These are phyloP conservation scores for Periconia sp. DNA, from an alignment of 2,329 filamentous ascomycete genomes.

Conservation along the genomic window DNA sequence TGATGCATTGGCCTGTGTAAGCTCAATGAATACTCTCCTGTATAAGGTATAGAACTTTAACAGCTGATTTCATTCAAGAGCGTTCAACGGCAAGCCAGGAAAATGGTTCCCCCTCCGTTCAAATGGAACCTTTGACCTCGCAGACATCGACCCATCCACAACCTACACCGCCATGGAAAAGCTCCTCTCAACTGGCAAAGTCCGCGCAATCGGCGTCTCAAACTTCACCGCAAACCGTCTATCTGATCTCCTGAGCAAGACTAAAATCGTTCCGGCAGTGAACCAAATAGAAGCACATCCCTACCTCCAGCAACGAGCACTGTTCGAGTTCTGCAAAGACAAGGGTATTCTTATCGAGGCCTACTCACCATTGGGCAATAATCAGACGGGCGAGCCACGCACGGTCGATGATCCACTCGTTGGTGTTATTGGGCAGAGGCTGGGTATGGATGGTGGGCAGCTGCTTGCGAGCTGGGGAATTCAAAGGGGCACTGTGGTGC, in stretches of 20 bases:
- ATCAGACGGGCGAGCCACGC: slow-evolving; percentile 64
- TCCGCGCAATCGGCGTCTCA: slow-evolving; percentile 79
- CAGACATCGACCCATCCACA: slow-evolving; percentile 79
- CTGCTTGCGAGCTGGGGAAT: slow-evolving; percentile 79
- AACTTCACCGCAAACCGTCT: slow-evolving; percentile 82
- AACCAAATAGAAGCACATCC: slow-evolving; percentile 83
- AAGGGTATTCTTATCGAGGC: slow-evolving; percentile 76
- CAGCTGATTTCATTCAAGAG: neutral
- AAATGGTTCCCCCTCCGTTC: slow-evolving; percentile 34
- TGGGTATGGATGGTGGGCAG: slow-evolving; percentile 73
- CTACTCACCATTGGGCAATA: slow-evolving; percentile 73
- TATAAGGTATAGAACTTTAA: too few relatives aligned
- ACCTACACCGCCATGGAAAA: slow-evolving; percentile 76
- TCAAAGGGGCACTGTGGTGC: slow-evolving; percentile 78
- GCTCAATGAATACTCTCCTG: neutral
- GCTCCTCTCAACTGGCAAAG: slow-evolving; percentile 69
- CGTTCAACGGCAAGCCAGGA: slow-evolving; percentile 36
- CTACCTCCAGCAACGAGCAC: slow-evolving; percentile 34
- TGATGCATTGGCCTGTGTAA: slow-evolving; percentile 68
- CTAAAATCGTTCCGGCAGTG: slow-evolving; percentile 68
- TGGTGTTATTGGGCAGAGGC: slow-evolving; percentile 34
- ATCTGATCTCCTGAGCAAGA: slow-evolving; percentile 70
- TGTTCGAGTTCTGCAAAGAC: slow-evolving; percentile 70
- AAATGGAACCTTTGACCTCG: slow-evolving; percentile 70
- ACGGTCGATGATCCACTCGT: slow-evolving; percentile 49